Evolutionary conservation across 371 early-diverging fungal genomes (phyloP).

Genomic region (Mortierella polycephala): DNA sequence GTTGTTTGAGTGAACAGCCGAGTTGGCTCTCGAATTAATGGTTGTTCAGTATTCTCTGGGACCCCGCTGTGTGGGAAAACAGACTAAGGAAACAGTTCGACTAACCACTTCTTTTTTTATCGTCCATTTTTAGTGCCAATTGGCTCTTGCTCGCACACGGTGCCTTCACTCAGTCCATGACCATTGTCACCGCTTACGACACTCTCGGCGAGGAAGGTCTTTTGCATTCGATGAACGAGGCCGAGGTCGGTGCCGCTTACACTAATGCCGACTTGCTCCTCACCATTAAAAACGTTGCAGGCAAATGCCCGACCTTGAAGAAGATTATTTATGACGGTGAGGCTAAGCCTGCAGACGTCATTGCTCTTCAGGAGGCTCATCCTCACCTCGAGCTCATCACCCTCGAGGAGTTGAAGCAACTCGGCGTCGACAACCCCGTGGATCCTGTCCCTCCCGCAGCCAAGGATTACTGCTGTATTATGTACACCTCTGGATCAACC

Average conservation of each 20-base stretch:
- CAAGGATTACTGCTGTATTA: constrained; percentile 90
- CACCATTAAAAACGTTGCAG: constrained; percentile 71
- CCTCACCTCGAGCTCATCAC: constrained; percentile 62
- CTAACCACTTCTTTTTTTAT: not conserved
- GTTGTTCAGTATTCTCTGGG: not conserved
- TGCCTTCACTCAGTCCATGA: constrained; percentile 75
- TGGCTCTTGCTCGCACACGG: constrained; percentile 81
- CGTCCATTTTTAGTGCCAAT: constrained; percentile 61
- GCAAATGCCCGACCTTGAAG: constrained; percentile 72
- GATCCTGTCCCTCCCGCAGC: constrained; percentile 73
- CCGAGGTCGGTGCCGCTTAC: constrained; percentile 81
- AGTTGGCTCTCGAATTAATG: constrained; percentile 3
- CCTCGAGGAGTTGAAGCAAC: constrained; percentile 67
- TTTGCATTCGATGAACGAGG: constrained; percentile 86
- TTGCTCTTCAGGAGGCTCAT: constrained; percentile 50
- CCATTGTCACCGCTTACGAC: constrained; percentile 89
- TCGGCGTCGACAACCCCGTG: constrained; percentile 74
- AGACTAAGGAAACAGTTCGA: not conserved
- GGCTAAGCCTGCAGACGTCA: constrained; percentile 60
- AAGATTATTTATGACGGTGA: constrained; percentile 83
- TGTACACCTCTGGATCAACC: constrained; percentile 97
- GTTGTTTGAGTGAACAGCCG: not conserved
- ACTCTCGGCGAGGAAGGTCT: constrained; percentile 91
- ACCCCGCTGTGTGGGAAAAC: no score
- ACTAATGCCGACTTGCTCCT: constrained; percentile 85